These are phyloP conservation scores for Fusarium floridanum DNA, from an alignment of 2,329 filamentous ascomycete species.

Conservation along the genomic window DNA sequence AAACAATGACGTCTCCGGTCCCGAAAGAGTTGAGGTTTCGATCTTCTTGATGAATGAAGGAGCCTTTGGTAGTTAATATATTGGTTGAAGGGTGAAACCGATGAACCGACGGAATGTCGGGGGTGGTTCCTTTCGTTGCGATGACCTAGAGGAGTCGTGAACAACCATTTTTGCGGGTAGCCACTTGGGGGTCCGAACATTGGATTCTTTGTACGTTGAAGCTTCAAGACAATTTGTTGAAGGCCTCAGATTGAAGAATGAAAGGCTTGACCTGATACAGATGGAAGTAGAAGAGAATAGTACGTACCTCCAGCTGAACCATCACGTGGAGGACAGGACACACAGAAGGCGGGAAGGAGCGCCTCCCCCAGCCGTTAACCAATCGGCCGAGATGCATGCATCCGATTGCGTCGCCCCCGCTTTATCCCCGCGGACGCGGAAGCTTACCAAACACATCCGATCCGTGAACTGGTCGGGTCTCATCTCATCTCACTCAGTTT, in stretches of 20 bases:
- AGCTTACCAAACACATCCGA: neutral
- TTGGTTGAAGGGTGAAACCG: neutral
- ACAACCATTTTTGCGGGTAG: neutral
- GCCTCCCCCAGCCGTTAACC: neutral
- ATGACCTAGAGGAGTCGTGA: neutral
- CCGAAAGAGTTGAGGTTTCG: neutral
- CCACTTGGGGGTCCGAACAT: neutral
- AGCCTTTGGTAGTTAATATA: neutral
- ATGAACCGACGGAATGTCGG: neutral
- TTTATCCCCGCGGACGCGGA: conserved; percentile 26
- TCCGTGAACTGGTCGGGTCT: neutral
- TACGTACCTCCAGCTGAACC: neutral
- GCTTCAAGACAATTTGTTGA: neutral
- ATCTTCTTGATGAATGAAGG: neutral
- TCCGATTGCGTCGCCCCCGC: conserved; percentile 17
- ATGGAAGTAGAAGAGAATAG: neutral
- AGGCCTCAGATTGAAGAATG: neutral
- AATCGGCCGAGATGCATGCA: conserved; percentile 28
- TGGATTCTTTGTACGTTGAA: neutral
- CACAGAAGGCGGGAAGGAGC: conserved; percentile 12
- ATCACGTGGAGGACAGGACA: neutral
- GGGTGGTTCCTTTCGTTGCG: neutral
- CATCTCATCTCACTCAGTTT: neutral
- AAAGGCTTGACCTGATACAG: neutral
- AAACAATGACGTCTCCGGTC: neutral